Base-by-base conservation (phyloP, 106 monocot genomes). In the Vanilla planifolia region DNA sequence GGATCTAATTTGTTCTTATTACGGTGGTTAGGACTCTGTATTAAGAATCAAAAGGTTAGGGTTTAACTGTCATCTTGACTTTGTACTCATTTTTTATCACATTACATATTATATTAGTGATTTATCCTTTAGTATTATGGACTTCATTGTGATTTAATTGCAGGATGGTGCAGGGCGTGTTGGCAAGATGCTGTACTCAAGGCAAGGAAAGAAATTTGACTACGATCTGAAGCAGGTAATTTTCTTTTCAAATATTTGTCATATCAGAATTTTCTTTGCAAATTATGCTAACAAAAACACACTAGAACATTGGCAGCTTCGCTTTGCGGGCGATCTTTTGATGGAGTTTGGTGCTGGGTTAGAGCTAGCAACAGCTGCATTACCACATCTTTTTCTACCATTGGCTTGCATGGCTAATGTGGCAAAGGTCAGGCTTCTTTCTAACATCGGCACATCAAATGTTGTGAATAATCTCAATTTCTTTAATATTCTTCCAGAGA, bases 91-190 rank as follows among this genome's bases (percentile, higher is more conserved):
- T 37, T 37, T 37, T 37, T 37, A 37, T 6, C 10, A 37, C 10
- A 5, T 37, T 51, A 23, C 5, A 5, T 21, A 51, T 21, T 17
- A 51, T 21, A 51, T 23, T 23, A 13, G 22, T 51, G 19, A 51
- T 51, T 22, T 23, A 4, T 51, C 24, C 7, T 37, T 37, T 37
- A 6, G 5, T 6, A 37, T 37, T 37, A 37, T 37, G 10, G 37
- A 37, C 5, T 37, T 6, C n/a, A n/a, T n/a, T n/a, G n/a, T n/a
- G n/a, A n/a, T n/a, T n/a, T n/a, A 20, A 35, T 21, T 63, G 21
- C 62, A 89, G 98, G 98, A 98, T 80, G 98, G 98, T 68, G 98
- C 98, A 68, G 98, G 98, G 2, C 91, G 98, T 60, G 79, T 92
- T 79, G 98, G 98, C 1, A 98, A 98, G 85, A 92, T 98, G 98